Conservation (phyloP, 805 yeast species). For the Ogataea degrootiae region DNA sequence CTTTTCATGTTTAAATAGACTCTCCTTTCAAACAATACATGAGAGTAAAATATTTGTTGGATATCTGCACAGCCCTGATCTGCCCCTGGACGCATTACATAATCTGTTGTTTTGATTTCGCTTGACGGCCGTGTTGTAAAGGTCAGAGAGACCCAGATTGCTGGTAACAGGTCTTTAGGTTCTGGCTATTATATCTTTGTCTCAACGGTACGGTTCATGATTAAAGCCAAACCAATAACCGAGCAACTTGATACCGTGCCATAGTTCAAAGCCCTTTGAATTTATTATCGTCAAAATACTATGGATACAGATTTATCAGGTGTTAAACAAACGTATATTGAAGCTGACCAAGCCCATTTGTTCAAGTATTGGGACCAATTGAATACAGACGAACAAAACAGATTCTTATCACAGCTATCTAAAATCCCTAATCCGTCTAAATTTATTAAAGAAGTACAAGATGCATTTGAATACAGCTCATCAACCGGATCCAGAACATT, state of each 20-base stretch:
- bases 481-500: constrained; percentile 23
- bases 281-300: background rate
- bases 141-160: no score
- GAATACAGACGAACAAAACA: constrained; percentile 29
- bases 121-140: no score
- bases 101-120: no score
- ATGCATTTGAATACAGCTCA: constrained; percentile 40
- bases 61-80: no score
- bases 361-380: constrained; percentile 44
- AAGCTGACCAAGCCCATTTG: constrained; percentile 51
- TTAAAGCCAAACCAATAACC: background rate
- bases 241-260: background rate
- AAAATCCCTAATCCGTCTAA: constrained; percentile 37
- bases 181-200: no score
- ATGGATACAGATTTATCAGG: background rate
- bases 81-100: no score
- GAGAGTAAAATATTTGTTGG: no score
- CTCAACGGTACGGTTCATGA: background rate
- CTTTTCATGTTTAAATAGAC: no score
- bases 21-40: no score
- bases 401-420: constrained; percentile 38
- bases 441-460: constrained; percentile 37
- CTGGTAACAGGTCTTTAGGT: no score
- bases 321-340: constrained; percentile 26
- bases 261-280: no score